phyloP scores from a whole-genome alignment of 2,329 filamentous ascomycete species.

The Colletotrichum aenigma region DNA sequence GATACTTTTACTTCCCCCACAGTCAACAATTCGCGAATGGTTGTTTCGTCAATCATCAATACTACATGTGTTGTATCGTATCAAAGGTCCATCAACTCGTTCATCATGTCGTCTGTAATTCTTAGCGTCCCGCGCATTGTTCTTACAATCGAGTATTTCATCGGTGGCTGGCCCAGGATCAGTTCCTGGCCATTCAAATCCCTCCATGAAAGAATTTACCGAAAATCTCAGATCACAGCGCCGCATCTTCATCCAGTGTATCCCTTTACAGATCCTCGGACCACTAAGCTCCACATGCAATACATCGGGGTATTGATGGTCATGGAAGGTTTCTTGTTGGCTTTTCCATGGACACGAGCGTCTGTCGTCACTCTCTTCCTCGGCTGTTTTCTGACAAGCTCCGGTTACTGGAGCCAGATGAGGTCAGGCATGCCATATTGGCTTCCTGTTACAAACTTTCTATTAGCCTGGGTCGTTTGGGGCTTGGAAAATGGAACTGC shows the following conservation, averaged over 20 bases:
- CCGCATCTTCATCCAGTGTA: background rate
- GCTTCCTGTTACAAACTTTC: background rate
- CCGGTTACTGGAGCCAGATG: background rate
- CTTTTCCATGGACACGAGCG: background rate
- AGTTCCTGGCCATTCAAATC: conserved; percentile 1
- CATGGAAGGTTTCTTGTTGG: background rate
- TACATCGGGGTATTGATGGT: background rate
- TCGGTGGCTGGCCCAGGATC: conserved; percentile 3
- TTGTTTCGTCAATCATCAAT: background rate
- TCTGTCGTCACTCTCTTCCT: background rate
- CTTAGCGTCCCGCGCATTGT: background rate
- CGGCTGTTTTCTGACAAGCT: background rate
- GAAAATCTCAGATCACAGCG: conserved; percentile 1
- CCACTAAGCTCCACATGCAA: background rate
- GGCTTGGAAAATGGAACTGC: too few species aligned
- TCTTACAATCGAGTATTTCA: background rate
- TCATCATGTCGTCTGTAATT: background rate
- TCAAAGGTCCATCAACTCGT: background rate
- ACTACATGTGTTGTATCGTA: too few species aligned
- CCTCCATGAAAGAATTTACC: conserved; percentile 5
- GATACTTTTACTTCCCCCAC: background rate
- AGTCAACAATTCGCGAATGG: background rate
- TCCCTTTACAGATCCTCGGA: background rate
- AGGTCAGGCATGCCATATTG: background rate
- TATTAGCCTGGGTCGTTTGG: background rate